These are phyloP conservation scores for Penicillium samsonianum DNA, from an alignment of 495 filamentous ascomycete species.

Conservation along the genomic window DNA sequence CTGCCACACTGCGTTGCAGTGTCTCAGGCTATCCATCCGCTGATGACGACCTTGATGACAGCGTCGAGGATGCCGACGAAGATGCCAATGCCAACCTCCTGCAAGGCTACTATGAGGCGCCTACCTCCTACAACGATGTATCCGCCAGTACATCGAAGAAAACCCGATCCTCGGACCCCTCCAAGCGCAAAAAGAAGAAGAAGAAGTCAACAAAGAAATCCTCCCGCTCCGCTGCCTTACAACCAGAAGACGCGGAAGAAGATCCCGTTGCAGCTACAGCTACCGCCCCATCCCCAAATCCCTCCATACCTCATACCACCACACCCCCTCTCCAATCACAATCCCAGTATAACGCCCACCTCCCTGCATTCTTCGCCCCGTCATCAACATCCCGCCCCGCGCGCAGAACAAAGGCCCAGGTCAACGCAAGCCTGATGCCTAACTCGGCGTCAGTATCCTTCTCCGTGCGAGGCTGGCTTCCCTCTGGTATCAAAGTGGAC, in stretches of 20 bases:
- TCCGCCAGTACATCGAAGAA: slow-evolving; percentile 26
- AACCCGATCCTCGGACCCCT: slow-evolving; percentile 26
- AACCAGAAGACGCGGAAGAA: slow-evolving; percentile 35
- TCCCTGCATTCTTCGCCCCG: slow-evolving; percentile 30
- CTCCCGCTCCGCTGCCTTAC: slow-evolving; percentile 23
- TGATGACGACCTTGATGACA: slow-evolving; percentile 61
- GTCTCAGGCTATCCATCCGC: slow-evolving; percentile 63
- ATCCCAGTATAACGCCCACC: slow-evolving; percentile 15
- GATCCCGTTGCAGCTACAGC: slow-evolving; percentile 19
- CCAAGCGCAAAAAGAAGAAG: slow-evolving; percentile 45
- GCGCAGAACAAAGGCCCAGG: slow-evolving; percentile 54
- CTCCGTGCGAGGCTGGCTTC: slow-evolving; percentile 89
- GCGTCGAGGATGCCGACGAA: slow-evolving; percentile 43
- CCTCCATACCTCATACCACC: slow-evolving; percentile 33
- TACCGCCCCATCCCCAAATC: slow-evolving; percentile 24
- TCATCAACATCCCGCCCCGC: slow-evolving; percentile 36
- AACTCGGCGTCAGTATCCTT: slow-evolving; percentile 85
- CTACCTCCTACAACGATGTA: slow-evolving; percentile 39
- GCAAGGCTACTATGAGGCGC: slow-evolving; percentile 59
- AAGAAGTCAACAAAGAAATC: slow-evolving; percentile 46
- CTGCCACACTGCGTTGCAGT: slow-evolving; percentile 76
- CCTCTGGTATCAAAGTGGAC: slow-evolving; percentile 92
- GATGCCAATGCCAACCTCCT: slow-evolving; percentile 46
- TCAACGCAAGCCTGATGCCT: slow-evolving; percentile 88
- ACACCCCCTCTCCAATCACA: slow-evolving; percentile 22